Evolutionary conservation across 371 early-diverging fungal species (phyloP).

Genomic region (Gilbertella persicaria): DNA sequence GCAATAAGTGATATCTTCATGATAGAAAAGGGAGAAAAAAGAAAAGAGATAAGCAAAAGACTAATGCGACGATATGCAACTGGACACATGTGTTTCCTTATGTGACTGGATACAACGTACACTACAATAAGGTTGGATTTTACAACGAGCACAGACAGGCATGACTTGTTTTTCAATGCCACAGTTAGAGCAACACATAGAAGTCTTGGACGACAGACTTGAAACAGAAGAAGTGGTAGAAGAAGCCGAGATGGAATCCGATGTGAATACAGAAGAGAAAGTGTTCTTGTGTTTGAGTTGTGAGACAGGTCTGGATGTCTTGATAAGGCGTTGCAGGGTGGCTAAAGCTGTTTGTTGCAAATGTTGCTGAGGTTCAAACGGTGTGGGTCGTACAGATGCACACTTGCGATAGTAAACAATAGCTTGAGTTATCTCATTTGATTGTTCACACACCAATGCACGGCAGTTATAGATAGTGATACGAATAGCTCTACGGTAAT

Average conservation of each 20-base stretch:
- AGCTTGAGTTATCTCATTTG: slow-evolving; percentile 28
- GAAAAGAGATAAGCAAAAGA: too few relatives aligned
- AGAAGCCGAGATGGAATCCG: slow-evolving; percentile 11
- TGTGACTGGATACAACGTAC: slow-evolving; percentile 26
- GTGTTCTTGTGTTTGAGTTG: slow-evolving; percentile 8
- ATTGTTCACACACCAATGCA: slow-evolving; percentile 35
- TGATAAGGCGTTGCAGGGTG: slow-evolving; percentile 15
- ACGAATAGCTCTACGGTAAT: slow-evolving; percentile 39
- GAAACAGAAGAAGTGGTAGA: slow-evolving; percentile 6
- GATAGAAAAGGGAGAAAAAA: too few relatives aligned
- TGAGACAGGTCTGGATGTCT: slow-evolving; percentile 1
- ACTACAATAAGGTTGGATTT: slow-evolving; percentile 26
- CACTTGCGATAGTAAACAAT: slow-evolving; percentile 32
- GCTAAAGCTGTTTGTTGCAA: slow-evolving; percentile 20
- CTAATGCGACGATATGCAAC: slow-evolving; percentile 7
- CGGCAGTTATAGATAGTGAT: slow-evolving; percentile 45
- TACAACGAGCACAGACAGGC: slow-evolving; percentile 29
- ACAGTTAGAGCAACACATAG: slow-evolving; percentile 14
- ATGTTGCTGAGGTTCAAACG: slow-evolving; percentile 25
- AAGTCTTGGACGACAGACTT: background rate
- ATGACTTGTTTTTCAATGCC: slow-evolving; percentile 22
- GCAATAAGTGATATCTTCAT: too few relatives aligned
- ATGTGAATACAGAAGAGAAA: slow-evolving; percentile 5
- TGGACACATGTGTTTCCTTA: slow-evolving; percentile 12
- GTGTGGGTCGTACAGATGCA: slow-evolving; percentile 26